These are phyloP conservation scores for Fraxinus latifolia DNA, from an alignment of 305 asterid species.

Conservation along the genomic window DNA sequence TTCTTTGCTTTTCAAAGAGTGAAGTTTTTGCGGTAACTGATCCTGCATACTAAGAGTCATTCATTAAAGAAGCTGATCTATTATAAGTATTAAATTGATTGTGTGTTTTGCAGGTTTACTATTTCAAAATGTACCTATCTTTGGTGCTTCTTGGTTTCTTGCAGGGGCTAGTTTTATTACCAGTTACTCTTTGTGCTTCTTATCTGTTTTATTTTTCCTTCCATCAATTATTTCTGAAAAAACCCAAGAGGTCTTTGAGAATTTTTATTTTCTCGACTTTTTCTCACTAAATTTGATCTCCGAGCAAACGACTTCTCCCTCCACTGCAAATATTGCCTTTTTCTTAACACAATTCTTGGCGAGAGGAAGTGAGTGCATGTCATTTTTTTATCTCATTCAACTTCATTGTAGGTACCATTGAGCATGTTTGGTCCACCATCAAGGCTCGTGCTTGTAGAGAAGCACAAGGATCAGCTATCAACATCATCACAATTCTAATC, in stretches of 20 bases:
- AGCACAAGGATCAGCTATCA: conserved; percentile 90
- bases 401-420: conserved; percentile 55
- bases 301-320: not conserved
- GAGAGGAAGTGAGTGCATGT: not conserved
- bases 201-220: not conserved
- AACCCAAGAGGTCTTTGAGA: not conserved
- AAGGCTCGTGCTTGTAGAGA: conserved; percentile 75
- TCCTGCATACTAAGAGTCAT: conserved; percentile 8
- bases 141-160: conserved; percentile 92
- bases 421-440: conserved; percentile 98
- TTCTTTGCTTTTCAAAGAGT: conserved; percentile 77
- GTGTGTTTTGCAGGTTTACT: conserved; percentile 64
- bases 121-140: conserved; percentile 85
- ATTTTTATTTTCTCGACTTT: not conserved
- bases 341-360: not conserved
- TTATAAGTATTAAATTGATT: conserved; percentile 1
- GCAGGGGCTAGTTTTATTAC: conserved; percentile 79
- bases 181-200: conserved; percentile 42
- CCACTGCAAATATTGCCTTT: not conserved
- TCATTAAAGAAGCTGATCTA: not conserved
- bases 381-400: not conserved
- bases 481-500: conserved; percentile 55
- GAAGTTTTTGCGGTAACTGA: conserved; percentile 83
- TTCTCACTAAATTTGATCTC: not conserved
- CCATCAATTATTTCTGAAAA: not conserved